Evolutionary conservation across 768 basidiomycete species (phyloP).

Genomic region (Nidularia sp.): DNA sequence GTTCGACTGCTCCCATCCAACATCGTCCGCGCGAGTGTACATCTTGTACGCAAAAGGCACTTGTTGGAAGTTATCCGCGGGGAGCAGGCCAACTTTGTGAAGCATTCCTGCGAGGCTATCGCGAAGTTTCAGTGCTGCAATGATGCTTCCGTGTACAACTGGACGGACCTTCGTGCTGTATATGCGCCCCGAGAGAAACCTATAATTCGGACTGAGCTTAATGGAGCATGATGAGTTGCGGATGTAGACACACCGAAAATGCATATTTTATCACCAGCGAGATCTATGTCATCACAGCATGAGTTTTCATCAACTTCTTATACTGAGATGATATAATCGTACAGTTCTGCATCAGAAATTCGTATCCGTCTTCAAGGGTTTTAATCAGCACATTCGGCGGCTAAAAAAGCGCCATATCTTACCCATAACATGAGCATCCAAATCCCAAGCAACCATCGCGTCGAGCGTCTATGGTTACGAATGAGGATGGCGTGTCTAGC

Average conservation of each 20-base stretch:
- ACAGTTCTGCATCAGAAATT: slow-evolving; percentile 61
- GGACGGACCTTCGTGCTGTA: slow-evolving; percentile 36
- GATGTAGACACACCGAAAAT: slow-evolving; percentile 43
- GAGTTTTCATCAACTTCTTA: no score
- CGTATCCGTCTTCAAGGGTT: slow-evolving; percentile 38
- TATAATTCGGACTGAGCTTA: neutral
- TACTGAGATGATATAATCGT: slow-evolving; percentile 2
- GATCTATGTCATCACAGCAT: slow-evolving; percentile 20
- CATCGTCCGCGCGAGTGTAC: slow-evolving; percentile 37
- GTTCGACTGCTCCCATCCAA: slow-evolving; percentile 39
- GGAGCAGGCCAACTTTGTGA: slow-evolving; percentile 44
- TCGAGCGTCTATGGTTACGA: slow-evolving; percentile 28
- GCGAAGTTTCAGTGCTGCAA: no score
- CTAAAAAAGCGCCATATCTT: slow-evolving; percentile 1
- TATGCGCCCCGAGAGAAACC: slow-evolving; percentile 60
- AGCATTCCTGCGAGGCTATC: slow-evolving; percentile 50
- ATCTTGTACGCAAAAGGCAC: slow-evolving; percentile 58
- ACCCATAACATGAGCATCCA: slow-evolving; percentile 52
- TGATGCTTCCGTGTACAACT: neutral
- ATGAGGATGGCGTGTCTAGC: neutral
- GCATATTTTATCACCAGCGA: slow-evolving; percentile 48
- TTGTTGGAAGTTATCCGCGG: slow-evolving; percentile 40
- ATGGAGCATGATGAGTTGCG: neutral
- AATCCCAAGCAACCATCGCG: slow-evolving; percentile 41
- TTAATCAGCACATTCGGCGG: neutral